phyloP scores from a whole-genome alignment of 2,329 filamentous ascomycete species.

The Dendrostoma leiphaemia region DNA sequence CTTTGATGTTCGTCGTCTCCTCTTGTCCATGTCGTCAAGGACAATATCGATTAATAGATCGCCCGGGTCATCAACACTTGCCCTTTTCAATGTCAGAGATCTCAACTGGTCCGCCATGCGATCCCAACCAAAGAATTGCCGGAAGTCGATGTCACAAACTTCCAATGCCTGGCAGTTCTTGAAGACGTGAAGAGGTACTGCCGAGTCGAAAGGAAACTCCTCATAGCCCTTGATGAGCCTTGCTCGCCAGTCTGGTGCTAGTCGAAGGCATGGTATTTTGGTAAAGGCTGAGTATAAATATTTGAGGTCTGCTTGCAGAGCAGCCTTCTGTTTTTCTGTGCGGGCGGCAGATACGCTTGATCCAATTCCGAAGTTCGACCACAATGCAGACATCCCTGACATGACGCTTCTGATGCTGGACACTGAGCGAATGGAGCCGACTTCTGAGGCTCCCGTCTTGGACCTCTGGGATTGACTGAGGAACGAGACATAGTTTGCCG shows the following conservation, averaged over 20 bases:
- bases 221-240: constrained; percentile 90
- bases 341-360: constrained; percentile 77
- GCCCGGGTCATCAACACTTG: constrained; percentile 81
- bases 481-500: constrained; percentile 94
- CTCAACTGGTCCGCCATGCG: constrained; percentile 86
- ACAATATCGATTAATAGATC: constrained; percentile 93
- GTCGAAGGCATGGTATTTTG: constrained; percentile 87
- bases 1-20: constrained; percentile 84
- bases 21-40: constrained; percentile 92
- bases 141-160: constrained; percentile 92
- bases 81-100: constrained; percentile 84
- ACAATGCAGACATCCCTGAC: constrained; percentile 92
- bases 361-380: constrained; percentile 82
- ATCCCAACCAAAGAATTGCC: constrained; percentile 98
- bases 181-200: constrained; percentile 93
- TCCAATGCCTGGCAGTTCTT: constrained; percentile 95
- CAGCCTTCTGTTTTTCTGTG: constrained; percentile 85
- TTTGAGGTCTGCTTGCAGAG: constrained; percentile 82
- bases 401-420: constrained; percentile 96
- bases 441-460: constrained; percentile 76
- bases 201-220: constrained; percentile 96
- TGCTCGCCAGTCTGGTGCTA: constrained; percentile 91
- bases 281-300: constrained; percentile 98
- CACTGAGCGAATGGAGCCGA: constrained; percentile 89
- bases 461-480: constrained; percentile 79